Percentiles rank a stretch among this genome's conserved stretches.
These are phyloP conservation scores for Ziziphus jujuba DNA, from an alignment of 306 rosid species.

Conservation along the genomic window DNA sequence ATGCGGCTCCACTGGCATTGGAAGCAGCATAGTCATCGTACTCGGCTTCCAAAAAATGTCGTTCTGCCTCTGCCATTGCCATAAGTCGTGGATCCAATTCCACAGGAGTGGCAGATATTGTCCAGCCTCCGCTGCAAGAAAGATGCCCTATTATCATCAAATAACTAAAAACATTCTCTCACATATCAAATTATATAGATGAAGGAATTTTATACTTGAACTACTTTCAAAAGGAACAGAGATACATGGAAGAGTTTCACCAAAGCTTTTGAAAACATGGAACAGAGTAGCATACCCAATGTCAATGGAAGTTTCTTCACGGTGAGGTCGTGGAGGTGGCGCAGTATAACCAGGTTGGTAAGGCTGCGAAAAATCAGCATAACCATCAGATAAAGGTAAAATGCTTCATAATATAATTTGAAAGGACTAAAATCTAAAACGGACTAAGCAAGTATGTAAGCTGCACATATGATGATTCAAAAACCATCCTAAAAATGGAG, in stretches of 20 bases:
- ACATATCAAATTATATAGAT: neutral
- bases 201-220: neutral
- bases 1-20: conserved; percentile 87
- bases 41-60: conserved; percentile 82
- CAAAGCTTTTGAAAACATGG: neutral
- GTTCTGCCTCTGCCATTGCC: conserved; percentile 98
- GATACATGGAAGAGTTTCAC: neutral
- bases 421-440: neutral
- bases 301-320: conserved; percentile 89
- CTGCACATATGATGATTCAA: neutral
- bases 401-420: too few relatives aligned
- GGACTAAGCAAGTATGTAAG: too few relatives aligned
- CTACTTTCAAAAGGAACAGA: conserved; percentile 3
- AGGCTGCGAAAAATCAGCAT: conserved; percentile 49
- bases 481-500: too few relatives aligned
- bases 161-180: conserved; percentile 13
- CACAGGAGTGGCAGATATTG: conserved; percentile 94
- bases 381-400: conserved; percentile 20
- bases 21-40: conserved; percentile 93
- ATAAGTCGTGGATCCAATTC: conserved; percentile 91
- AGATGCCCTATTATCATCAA: conserved; percentile 13
- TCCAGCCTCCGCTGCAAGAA: conserved; percentile 87
- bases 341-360: conserved; percentile 85
- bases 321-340: conserved; percentile 73
- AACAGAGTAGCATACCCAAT: conserved; percentile 59